phyloP scores from a whole-genome alignment of 2,329 filamentous ascomycete species.

The Sarocladium strictum region DNA sequence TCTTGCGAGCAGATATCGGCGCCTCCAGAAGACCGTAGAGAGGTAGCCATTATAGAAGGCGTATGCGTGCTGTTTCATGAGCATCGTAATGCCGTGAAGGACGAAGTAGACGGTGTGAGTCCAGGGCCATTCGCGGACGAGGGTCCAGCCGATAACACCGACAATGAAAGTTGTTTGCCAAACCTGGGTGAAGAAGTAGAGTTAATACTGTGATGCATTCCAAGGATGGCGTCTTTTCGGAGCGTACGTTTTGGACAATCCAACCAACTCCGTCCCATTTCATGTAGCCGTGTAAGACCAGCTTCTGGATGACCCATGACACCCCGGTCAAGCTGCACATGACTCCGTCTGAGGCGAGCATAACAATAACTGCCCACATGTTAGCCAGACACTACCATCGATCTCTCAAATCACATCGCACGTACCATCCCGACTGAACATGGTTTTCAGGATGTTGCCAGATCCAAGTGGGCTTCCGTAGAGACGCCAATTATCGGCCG shows the following conservation, averaged over 20 bases:
- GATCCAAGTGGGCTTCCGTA: conserved; percentile 63
- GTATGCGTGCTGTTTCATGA: conserved; percentile 83
- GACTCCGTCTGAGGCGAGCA: conserved; percentile 58
- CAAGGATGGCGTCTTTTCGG: too few relatives aligned
- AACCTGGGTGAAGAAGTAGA: too few relatives aligned
- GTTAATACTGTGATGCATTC: too few relatives aligned
- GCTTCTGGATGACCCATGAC: conserved; percentile 58
- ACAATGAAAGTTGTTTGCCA: conserved; percentile 65
- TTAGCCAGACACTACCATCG: neutral
- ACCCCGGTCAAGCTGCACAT: conserved; percentile 63
- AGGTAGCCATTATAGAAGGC: conserved; percentile 73
- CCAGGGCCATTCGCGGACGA: conserved; percentile 74
- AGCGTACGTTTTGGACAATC: conserved; percentile 62
- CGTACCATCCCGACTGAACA: conserved; percentile 49
- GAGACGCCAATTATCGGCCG: conserved; percentile 60
- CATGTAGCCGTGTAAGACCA: conserved; percentile 52
- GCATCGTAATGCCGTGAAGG: conserved; percentile 65
- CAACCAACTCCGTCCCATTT: conserved; percentile 65
- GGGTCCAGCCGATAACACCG: conserved; percentile 57
- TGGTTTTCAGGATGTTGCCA: conserved; percentile 66
- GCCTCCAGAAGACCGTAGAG: conserved; percentile 51
- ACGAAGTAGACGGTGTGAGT: conserved; percentile 75
- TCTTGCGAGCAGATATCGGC: conserved; percentile 35
- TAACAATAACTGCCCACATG: conserved; percentile 36
- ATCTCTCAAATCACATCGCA: too few relatives aligned